These are phyloP conservation scores for Cladophialophora carrionii DNA, from an alignment of 2,329 filamentous ascomycete species.

Conservation along the genomic window DNA sequence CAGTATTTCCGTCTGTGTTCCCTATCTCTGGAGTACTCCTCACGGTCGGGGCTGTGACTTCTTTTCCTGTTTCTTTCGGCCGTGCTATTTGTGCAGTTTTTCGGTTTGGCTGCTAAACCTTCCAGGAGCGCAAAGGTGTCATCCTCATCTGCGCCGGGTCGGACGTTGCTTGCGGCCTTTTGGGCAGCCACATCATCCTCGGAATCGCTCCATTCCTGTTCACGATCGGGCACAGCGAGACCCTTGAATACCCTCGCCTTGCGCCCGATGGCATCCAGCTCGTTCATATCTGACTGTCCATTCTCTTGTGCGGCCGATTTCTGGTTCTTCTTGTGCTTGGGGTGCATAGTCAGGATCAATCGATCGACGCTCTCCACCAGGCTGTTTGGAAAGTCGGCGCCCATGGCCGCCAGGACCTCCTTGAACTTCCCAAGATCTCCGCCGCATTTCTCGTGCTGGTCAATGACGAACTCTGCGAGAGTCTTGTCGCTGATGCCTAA, in stretches of 20 bases:
- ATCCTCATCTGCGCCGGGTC: conserved; percentile 62
- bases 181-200: conserved; percentile 43
- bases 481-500: conserved; percentile 90
- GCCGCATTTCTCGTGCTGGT: conserved; percentile 76
- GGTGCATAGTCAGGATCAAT: conserved; percentile 85
- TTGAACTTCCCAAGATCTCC: conserved; percentile 71
- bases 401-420: conserved; percentile 71
- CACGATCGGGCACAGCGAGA: conserved; percentile 80
- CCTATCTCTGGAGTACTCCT: conserved; percentile 55
- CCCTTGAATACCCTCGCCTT: conserved; percentile 91
- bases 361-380: conserved; percentile 90
- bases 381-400: conserved; percentile 81
- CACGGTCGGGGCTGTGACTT: conserved; percentile 57
- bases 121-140: conserved; percentile 94
- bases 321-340: conserved; percentile 74
- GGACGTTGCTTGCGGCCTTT: conserved; percentile 41
- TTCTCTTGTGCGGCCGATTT: conserved; percentile 47
- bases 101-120: conserved; percentile 71
- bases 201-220: conserved; percentile 59
- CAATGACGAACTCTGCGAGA: conserved; percentile 93
- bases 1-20: conserved; percentile 51
- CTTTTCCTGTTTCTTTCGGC: conserved; percentile 55
- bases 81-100: conserved; percentile 44
- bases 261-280: conserved; percentile 59
- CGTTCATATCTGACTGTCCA: conserved; percentile 44